These are phyloP conservation scores for Camellia japonica DNA, from an alignment of 148 eudicot species.

Conservation along the genomic window DNA sequence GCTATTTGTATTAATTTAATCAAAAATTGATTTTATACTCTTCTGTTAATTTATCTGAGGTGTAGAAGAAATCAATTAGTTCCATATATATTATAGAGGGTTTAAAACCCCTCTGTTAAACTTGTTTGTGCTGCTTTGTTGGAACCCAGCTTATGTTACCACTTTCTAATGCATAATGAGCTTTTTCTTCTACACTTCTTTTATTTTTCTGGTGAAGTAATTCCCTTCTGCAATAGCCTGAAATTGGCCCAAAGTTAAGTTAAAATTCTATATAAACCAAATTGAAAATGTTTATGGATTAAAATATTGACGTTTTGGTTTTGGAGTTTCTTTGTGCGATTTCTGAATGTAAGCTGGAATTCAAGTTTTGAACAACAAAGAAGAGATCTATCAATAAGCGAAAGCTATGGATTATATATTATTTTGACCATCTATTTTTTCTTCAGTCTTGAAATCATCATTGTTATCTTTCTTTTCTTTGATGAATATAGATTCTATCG, in stretches of 20 bases:
- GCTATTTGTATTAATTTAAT: no score
- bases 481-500: no score
- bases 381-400: no score
- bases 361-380: not conserved
- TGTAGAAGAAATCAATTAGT: no score
- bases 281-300: not conserved
- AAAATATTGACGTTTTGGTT: not conserved
- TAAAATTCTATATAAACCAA: not conserved
- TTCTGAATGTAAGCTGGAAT: slow-evolving; percentile 5
- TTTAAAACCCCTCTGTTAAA: not conserved
- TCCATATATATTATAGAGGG: not conserved
- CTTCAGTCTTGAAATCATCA: no score
- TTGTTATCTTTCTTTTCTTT: no score
- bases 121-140: not conserved
- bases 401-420: not conserved
- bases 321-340: not conserved
- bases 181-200: not conserved
- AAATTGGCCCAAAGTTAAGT: not conserved
- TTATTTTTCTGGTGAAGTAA: not conserved
- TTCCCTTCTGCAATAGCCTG: not conserved
- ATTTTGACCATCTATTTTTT: not conserved
- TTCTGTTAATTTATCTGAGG: no score
- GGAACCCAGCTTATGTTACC: not conserved
- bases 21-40: no score
- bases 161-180: not conserved